These are phyloP conservation scores for Suhomyces atakaporum DNA, from an alignment of 1,139 yeast genomes.

Conservation along the genomic window DNA sequence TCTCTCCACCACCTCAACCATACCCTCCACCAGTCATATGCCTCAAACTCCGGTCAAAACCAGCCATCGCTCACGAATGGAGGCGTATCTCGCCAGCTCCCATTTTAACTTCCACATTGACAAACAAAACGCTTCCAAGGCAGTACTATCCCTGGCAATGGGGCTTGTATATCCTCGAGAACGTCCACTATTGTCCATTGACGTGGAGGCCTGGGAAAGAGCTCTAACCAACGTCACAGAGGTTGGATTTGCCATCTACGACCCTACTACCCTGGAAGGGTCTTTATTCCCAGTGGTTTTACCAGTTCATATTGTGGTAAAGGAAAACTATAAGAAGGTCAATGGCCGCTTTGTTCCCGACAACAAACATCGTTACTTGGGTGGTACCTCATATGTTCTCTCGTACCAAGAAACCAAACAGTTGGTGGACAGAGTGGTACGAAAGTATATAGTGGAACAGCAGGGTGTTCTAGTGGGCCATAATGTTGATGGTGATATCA, in stretches of 20 bases:
- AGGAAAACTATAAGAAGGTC: slow-evolving; percentile 18
- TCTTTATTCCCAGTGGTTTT: slow-evolving; percentile 20
- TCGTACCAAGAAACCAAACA: slow-evolving; percentile 13
- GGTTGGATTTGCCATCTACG: slow-evolving; percentile 26
- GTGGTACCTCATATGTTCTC: slow-evolving; percentile 22
- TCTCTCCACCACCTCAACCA: no score
- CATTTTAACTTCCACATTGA: slow-evolving; percentile 9
- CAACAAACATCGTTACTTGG: slow-evolving; percentile 22
- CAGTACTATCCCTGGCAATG: slow-evolving; percentile 14
- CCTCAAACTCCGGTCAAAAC: no score
- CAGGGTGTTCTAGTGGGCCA: slow-evolving; percentile 27
- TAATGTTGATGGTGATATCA: slow-evolving; percentile 23
- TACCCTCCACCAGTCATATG: no score
- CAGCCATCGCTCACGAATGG: slow-evolving; percentile 6
- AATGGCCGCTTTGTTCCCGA: slow-evolving; percentile 26
- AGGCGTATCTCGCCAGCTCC: slow-evolving; percentile 12
- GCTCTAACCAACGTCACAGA: slow-evolving; percentile 22
- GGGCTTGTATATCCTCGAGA: slow-evolving; percentile 21
- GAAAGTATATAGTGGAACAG: slow-evolving; percentile 17
- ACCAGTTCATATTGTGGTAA: slow-evolving; percentile 22
- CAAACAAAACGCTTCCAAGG: slow-evolving; percentile 2
- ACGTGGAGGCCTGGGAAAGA: slow-evolving; percentile 27
- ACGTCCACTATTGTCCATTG: slow-evolving; percentile 25
- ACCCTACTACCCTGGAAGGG: slow-evolving; percentile 20
- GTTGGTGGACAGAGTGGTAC: slow-evolving; percentile 16